A percentile compares a stretch with the other conserved stretches of the same genome.
phyloP scores from a whole-genome alignment of 2,329 filamentous ascomycete genomes.

The Colletotrichum neosansevieriae region DNA sequence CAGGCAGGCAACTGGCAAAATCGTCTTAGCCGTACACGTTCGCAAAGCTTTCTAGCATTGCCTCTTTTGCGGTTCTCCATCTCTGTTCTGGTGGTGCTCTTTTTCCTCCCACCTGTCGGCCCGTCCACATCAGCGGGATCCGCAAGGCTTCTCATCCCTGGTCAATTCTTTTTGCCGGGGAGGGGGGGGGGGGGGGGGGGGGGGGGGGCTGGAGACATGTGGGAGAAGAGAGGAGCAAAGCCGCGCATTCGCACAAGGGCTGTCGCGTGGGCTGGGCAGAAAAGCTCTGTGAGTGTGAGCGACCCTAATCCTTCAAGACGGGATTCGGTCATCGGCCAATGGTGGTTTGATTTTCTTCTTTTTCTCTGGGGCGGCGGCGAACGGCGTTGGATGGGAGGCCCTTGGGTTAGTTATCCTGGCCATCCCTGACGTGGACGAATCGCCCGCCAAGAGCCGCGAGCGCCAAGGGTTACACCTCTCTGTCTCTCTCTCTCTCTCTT shows the following conservation, averaged over 20 bases:
- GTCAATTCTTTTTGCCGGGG: neutral
- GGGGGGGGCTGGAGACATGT: neutral
- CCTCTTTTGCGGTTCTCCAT: neutral
- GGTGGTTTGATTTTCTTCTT: conserved; percentile 10
- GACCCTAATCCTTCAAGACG: conserved; percentile 16
- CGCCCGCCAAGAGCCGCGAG: conserved; percentile 34
- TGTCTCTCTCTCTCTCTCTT: neutral
- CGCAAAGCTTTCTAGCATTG: too few species aligned
- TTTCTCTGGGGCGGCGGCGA: neutral
- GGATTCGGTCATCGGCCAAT: conserved; percentile 13
- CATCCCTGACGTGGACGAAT: conserved; percentile 38
- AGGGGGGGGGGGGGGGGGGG: too few species aligned
- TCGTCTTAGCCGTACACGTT: too few species aligned
- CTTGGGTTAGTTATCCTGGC: neutral
- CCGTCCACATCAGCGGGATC: conserved; percentile 32
- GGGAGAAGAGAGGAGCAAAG: conserved; percentile 1
- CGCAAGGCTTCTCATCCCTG: conserved; percentile 26
- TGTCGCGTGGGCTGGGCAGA: conserved; percentile 17
- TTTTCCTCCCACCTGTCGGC: conserved; percentile 9
- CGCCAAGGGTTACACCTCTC: conserved; percentile 31
- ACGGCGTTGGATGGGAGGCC: too few species aligned
- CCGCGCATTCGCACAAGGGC: conserved; percentile 12
- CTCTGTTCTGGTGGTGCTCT: neutral
- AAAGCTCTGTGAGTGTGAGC: conserved; percentile 5
- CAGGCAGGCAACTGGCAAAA: too few species aligned